Evolutionary conservation across 192 early-diverging fungal species (phyloP).

Genomic region (Podila horticola): DNA sequence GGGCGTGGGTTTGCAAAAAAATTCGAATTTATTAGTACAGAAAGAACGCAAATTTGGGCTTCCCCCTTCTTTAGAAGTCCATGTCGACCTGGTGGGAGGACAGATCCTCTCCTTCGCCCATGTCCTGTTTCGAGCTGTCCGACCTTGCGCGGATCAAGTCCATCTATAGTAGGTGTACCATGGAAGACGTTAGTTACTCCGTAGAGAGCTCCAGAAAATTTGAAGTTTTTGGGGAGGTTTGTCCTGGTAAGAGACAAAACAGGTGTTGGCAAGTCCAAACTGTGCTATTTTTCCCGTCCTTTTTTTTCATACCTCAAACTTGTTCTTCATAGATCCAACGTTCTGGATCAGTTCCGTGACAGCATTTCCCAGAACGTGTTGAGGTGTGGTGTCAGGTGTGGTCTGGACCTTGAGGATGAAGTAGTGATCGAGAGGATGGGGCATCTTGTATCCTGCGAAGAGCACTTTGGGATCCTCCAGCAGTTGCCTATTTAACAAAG

Average conservation of each 20-base stretch:
- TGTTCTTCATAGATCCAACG: conserved; percentile 78
- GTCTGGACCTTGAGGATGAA: conserved; percentile 95
- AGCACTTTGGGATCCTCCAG: conserved; percentile 92
- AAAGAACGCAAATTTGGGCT: too few relatives aligned
- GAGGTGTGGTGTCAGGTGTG: conserved; percentile 84
- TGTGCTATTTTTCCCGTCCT: background rate
- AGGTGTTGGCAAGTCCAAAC: background rate
- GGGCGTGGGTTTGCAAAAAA: too few relatives aligned
- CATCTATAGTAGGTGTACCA: conserved; percentile 20
- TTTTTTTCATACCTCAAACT: conserved; percentile 72
- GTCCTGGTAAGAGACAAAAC: too few relatives aligned
- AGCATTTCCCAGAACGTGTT: conserved; percentile 80
- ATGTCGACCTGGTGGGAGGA: conserved; percentile 69
- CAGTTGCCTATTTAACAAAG: conserved; percentile 69
- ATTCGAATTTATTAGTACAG: too few relatives aligned
- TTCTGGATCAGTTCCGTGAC: conserved; percentile 82
- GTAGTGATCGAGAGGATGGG: conserved; percentile 95
- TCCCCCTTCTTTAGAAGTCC: conserved; percentile 63
- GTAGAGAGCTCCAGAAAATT: too few relatives aligned
- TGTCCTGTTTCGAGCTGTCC: conserved; percentile 56
- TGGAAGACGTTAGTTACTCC: too few relatives aligned
- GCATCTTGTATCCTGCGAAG: conserved; percentile 96
- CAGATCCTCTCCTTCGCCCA: conserved; percentile 52
- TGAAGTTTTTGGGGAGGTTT: too few relatives aligned
- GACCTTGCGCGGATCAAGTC: conserved; percentile 54